Conservation (phyloP, 2,329 filamentous ascomycete genomes). For the Verticillium isaacii region DNA sequence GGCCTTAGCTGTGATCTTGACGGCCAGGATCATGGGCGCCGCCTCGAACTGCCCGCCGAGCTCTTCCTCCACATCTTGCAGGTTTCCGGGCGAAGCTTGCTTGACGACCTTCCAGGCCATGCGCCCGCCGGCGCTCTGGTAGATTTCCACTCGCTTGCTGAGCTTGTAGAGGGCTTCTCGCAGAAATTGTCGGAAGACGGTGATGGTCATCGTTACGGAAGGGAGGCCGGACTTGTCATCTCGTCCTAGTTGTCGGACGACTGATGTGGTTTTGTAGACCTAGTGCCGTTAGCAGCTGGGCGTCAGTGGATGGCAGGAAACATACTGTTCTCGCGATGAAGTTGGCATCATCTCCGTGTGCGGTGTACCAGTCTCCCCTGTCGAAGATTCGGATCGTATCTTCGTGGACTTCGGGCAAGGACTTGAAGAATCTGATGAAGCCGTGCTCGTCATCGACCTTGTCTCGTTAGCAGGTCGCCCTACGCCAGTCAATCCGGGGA, state of each 20-base stretch:
- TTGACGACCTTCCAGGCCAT: slow-evolving; percentile 92
- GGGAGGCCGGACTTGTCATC: slow-evolving; percentile 79
- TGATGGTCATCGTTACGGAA: slow-evolving; percentile 92
- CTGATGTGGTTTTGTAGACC: slow-evolving; percentile 97
- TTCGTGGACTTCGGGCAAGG: slow-evolving; percentile 64
- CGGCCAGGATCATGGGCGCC: slow-evolving; percentile 89
- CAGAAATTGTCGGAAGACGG: slow-evolving; percentile 92
- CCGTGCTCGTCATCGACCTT: slow-evolving; percentile 94
- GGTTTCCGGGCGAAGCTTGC: slow-evolving; percentile 89
- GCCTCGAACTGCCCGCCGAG: slow-evolving; percentile 81
- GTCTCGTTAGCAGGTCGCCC: not conserved
- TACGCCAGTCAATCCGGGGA: not conserved
- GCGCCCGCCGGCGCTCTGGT: slow-evolving; percentile 67
- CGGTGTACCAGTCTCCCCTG: slow-evolving; percentile 90
- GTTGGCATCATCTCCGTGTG: slow-evolving; percentile 80
- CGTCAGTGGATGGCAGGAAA: not conserved
- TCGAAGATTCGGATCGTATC: slow-evolving; percentile 90
- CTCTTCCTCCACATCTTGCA: slow-evolving; percentile 96
- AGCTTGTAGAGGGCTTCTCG: slow-evolving; percentile 89
- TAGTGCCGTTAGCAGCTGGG: slow-evolving; percentile 21
- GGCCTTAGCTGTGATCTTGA: slow-evolving; percentile 88
- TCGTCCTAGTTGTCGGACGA: slow-evolving; percentile 82
- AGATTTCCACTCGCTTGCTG: slow-evolving; percentile 88
- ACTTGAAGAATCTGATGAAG: slow-evolving; percentile 95
- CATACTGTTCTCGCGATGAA: slow-evolving; percentile 74